A percentile compares a stretch with the other conserved stretches of the same genome.
Evolutionary conservation across 768 basidiomycete genomes (phyloP).

Genomic region (Leccinum longicurvipes): DNA sequence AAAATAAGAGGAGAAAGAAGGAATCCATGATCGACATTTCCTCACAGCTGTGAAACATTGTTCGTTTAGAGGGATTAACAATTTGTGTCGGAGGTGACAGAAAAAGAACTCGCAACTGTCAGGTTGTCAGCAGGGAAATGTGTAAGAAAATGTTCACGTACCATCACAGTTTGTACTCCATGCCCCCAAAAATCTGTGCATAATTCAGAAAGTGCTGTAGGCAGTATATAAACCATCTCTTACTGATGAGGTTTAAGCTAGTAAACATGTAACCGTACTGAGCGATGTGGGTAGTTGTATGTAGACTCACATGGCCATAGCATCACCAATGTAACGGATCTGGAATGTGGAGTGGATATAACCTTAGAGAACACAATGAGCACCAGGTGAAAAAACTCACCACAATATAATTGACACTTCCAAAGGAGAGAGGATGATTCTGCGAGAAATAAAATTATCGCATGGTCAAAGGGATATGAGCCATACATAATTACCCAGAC

Average conservation of each 20-base stretch:
- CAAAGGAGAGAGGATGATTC: constrained; percentile 9
- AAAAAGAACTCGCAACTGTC: constrained; percentile 16
- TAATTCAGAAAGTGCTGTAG: neutral
- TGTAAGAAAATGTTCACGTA: neutral
- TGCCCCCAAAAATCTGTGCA: constrained; percentile 12
- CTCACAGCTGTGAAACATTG: neutral
- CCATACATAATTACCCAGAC: neutral
- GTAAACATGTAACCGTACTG: neutral
- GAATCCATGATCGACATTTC: neutral
- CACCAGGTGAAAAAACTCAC: neutral
- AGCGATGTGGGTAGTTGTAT: neutral
- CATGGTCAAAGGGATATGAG: neutral
- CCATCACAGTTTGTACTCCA: neutral
- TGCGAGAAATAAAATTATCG: neutral
- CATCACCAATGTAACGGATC: constrained; percentile 14
- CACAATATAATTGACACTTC: constrained; percentile 16
- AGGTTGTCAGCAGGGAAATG: neutral
- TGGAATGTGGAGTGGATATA: neutral
- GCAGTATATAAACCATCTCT: neutral
- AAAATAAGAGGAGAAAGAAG: neutral
- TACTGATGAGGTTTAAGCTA: constrained; percentile 17
- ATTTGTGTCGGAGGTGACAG: neutral
- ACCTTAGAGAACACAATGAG: neutral
- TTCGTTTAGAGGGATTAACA: neutral
- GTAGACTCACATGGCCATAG: constrained; percentile 8